Conservation (phyloP, 2,329 filamentous ascomycete genomes). For the Triangularia setosa region DNA sequence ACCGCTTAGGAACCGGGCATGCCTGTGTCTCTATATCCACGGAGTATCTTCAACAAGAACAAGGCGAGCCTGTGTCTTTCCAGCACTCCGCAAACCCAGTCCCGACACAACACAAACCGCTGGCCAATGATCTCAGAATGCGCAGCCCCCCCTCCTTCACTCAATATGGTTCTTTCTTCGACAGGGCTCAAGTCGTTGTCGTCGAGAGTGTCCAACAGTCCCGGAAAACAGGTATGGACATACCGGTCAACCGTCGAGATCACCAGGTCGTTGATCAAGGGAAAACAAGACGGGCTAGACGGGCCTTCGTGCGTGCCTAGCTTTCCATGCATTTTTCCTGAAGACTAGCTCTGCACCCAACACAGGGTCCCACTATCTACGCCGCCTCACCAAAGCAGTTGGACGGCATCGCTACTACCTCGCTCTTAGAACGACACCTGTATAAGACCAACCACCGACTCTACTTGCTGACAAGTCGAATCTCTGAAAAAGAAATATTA, state of each 20-base stretch:
- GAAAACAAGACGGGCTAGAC: not conserved
- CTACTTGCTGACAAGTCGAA: not conserved
- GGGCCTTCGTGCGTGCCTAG: not conserved
- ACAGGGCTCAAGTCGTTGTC: constrained; percentile 9
- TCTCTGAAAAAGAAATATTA: not conserved
- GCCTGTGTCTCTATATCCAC: not conserved
- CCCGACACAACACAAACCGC: not conserved
- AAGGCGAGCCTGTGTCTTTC: constrained; percentile 1
- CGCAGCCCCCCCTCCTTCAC: constrained; percentile 17
- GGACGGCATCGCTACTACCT: not conserved
- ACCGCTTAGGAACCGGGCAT: not conserved
- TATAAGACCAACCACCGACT: constrained; percentile 1
- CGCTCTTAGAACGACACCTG: not conserved
- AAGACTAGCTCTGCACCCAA: not conserved
- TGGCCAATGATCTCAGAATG: constrained; percentile 15
- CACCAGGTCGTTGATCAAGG: constrained; percentile 18
- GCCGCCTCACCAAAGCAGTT: constrained; percentile 1
- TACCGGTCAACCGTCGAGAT: constrained; percentile 22
- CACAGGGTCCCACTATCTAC: constrained; percentile 2
- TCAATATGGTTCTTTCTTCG: constrained; percentile 15
- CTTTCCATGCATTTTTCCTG: not conserved
- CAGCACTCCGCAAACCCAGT: not conserved
- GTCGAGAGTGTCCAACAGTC: not conserved
- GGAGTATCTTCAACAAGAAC: not conserved
- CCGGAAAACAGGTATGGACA: not conserved